Evolutionary conservation across 306 rosid genomes (phyloP), one percentile per base, ranked within the genome.

Genomic region (Lupinus albus): DNA sequence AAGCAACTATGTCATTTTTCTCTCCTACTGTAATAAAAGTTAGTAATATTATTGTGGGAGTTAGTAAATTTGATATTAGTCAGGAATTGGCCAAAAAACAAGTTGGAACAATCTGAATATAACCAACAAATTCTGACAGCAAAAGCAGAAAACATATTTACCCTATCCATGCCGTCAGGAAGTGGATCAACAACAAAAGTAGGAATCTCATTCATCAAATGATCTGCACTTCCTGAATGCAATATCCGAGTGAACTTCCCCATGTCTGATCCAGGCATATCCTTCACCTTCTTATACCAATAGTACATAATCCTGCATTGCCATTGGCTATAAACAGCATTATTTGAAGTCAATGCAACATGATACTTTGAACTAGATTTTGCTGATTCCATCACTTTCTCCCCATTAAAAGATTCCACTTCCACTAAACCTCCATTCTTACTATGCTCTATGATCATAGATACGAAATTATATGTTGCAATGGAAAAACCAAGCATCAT

Each of bases 221-320:
- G 88, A 61, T 91, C 97, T 0, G 79, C 64, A 69, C 33, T 68
- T 46, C 97, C 97, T 0, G 97, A 87, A 81, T 91, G 96, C 83
- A 91, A 58, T 61, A 91, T 73, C 0, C 97, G 74, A 2, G 97
- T 91, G 70, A 91, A 87, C 64, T 74, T 84, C 51, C 97, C 97
- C 96, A 92, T 89, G 42, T 81, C 89, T 57, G 97, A 92, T 71
- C 95, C 95, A 71, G 90, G 90, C 88, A 84, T 50, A 11, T 82
- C 91, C 82, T 82, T 89, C 75, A 84, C 49, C 79, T 81, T 89
- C 79, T 87, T 84, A 71, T 92, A 92, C 97, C 96, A 92, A 59
- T 89, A 89, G 64, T 89, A 92, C 97, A 89, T 89, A 25, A 92
- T 89, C 82, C 97, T 76, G 65, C 92, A 88, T 80, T 92, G 96